These are phyloP conservation scores for Xylaria digitata DNA, from an alignment of 2,329 filamentous ascomycete species.

Conservation along the genomic window DNA sequence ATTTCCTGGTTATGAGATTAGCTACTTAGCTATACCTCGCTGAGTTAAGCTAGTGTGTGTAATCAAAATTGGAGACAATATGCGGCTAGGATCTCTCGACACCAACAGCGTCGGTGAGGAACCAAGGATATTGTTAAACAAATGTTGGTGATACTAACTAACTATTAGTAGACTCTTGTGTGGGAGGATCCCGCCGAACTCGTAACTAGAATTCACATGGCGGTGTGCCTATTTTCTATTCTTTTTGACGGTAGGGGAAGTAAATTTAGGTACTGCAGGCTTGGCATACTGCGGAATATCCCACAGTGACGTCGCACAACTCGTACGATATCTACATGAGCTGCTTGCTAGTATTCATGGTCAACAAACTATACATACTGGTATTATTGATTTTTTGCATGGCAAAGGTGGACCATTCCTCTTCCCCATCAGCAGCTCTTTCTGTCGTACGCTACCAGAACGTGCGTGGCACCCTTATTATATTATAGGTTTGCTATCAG, in stretches of 20 bases:
- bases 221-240: slow-evolving; percentile 17
- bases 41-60: not conserved
- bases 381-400: slow-evolving; percentile 11
- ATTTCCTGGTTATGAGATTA: slow-evolving; percentile 16
- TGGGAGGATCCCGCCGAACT: slow-evolving; percentile 10
- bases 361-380: not conserved
- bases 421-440: slow-evolving; percentile 5
- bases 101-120: not conserved
- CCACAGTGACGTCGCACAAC: slow-evolving; percentile 24
- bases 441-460: slow-evolving; percentile 12
- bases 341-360: slow-evolving; percentile 15
- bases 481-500: not conserved
- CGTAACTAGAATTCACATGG: not conserved
- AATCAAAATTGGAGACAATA: slow-evolving; percentile 6
- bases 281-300: slow-evolving; percentile 21
- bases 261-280: slow-evolving; percentile 5
- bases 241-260: slow-evolving; percentile 7
- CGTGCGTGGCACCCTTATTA: slow-evolving; percentile 9
- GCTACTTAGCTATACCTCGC: not conserved
- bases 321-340: slow-evolving; percentile 23
- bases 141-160: slow-evolving; percentile 9
- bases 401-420: slow-evolving; percentile 9
- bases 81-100: slow-evolving; percentile 9
- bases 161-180: not conserved
- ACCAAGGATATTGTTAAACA: slow-evolving; percentile 1